Conservation (phyloP, 257 asterid species). For the Ajuga chamaepitys region DNA sequence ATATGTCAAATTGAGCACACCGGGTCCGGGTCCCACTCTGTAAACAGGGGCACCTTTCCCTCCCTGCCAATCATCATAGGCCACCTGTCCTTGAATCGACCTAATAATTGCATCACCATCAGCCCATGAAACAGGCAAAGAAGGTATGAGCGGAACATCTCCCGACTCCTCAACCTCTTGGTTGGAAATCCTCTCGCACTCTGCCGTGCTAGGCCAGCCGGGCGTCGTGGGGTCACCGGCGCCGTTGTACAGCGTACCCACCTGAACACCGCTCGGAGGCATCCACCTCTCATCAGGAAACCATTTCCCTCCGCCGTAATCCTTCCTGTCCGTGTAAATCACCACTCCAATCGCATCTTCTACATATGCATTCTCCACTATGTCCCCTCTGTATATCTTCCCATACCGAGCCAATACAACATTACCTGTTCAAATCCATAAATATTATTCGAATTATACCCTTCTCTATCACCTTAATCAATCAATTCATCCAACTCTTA, state of each 20-base stretch:
- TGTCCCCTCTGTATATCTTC: slow-evolving; percentile 70
- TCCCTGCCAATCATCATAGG: slow-evolving; percentile 83
- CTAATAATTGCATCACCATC: slow-evolving; percentile 59
- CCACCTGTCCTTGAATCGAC: slow-evolving; percentile 59
- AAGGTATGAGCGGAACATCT: slow-evolving; percentile 70
- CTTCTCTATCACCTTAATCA: not conserved
- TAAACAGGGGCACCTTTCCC: slow-evolving; percentile 60
- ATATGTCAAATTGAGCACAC: slow-evolving; percentile 54
- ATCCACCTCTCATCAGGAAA: slow-evolving; percentile 75
- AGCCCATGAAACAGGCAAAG: slow-evolving; percentile 72
- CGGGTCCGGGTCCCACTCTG: slow-evolving; percentile 81
- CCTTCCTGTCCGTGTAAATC: slow-evolving; percentile 72
- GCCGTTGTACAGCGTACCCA: slow-evolving; percentile 59
- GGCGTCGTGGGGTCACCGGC: slow-evolving; percentile 85
- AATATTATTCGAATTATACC: not conserved
- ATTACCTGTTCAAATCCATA: slow-evolving; percentile 7
- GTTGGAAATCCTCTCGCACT: slow-evolving; percentile 62
- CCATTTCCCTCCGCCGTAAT: slow-evolving; percentile 79
- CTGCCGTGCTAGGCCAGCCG: slow-evolving; percentile 79
- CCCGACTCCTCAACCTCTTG: slow-evolving; percentile 57
- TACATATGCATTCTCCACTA: slow-evolving; percentile 52
- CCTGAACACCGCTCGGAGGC: slow-evolving; percentile 95
- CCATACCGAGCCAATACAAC: slow-evolving; percentile 74
- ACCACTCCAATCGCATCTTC: slow-evolving; percentile 65
- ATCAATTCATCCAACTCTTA: not conserved